A percentile compares a stretch with the other conserved stretches of the same genome.
These are phyloP conservation scores for Nitzschia sp. DNA, from an alignment of 108 stramenopile species.

Conservation along the genomic window DNA sequence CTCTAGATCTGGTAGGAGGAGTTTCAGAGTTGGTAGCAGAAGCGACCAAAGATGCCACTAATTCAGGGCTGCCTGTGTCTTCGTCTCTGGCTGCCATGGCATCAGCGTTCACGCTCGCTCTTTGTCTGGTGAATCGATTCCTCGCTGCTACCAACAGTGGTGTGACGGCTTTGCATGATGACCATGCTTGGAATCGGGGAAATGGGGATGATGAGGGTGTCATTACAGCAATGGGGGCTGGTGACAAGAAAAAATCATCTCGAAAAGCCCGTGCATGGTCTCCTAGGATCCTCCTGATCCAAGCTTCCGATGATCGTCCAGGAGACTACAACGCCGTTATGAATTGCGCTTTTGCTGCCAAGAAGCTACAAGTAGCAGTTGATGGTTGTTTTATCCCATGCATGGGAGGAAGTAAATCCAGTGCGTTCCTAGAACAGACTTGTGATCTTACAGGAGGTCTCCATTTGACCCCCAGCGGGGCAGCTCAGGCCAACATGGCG, in stretches of 20 bases:
- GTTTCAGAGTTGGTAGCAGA: conserved; percentile 66
- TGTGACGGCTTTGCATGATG: conserved; percentile 50
- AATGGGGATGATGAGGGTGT: conserved; percentile 74
- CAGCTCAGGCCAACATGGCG: conserved; percentile 76
- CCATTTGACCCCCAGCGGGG: conserved; percentile 46
- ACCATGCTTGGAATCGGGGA: conserved; percentile 30
- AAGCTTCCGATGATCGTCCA: conserved; percentile 82
- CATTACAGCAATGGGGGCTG: conserved; percentile 52
- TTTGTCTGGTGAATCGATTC: conserved; percentile 78
- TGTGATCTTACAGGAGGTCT: conserved; percentile 72
- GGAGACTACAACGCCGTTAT: conserved; percentile 88
- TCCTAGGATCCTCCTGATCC: conserved; percentile 73
- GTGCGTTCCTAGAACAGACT: conserved; percentile 74
- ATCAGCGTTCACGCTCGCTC: conserved; percentile 63
- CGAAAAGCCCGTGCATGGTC: conserved; percentile 48
- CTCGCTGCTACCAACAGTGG: conserved; percentile 74
- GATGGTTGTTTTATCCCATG: conserved; percentile 79
- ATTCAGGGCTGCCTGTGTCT: conserved; percentile 12
- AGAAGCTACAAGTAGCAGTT: conserved; percentile 64
- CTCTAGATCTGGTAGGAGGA: conserved; percentile 57
- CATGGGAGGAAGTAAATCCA: conserved; percentile 39
- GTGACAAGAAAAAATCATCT: conserved; percentile 24
- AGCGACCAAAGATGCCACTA: conserved; percentile 34
- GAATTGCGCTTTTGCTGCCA: conserved; percentile 86
- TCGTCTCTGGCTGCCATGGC: conserved; percentile 62